A percentile compares a stretch with the other conserved stretches of the same genome.
These are phyloP conservation scores for Linanthus parryae DNA, from an alignment of 148 eudicot genomes.

Conservation along the genomic window DNA sequence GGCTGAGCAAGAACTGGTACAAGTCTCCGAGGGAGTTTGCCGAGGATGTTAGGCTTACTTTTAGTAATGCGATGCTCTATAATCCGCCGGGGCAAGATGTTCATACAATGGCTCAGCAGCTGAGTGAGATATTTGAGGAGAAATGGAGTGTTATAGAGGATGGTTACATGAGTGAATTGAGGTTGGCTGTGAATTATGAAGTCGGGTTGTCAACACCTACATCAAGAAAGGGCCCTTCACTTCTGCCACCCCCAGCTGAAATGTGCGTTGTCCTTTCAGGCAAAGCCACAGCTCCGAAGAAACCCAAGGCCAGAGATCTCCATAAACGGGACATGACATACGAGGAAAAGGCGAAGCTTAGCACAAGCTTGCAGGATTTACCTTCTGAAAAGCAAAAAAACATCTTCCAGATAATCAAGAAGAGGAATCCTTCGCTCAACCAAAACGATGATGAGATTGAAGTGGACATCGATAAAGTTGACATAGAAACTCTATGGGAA, in stretches of 20 bases:
- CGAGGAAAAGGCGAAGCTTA: constrained; percentile 86
- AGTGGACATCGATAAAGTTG: constrained; percentile 87
- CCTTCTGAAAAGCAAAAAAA: constrained; percentile 85
- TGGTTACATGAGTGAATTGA: constrained; percentile 45
- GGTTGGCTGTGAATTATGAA: constrained; percentile 34
- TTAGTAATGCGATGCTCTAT: constrained; percentile 86
- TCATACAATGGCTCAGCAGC: constrained; percentile 66
- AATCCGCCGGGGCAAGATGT: constrained; percentile 93
- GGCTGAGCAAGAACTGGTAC: constrained; percentile 66
- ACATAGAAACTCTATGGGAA: constrained; percentile 96
- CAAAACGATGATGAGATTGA: constrained; percentile 93
- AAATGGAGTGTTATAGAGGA: constrained; percentile 72
- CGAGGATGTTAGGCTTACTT: constrained; percentile 88
- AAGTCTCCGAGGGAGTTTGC: constrained; percentile 78
- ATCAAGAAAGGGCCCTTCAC: constrained; percentile 44
- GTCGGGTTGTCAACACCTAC: constrained; percentile 43
- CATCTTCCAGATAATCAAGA: constrained; percentile 85
- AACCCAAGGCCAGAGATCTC: constrained; percentile 87
- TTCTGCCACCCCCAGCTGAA: constrained; percentile 29
- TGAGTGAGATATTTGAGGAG: constrained; percentile 68
- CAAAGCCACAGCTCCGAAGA: constrained; percentile 54
- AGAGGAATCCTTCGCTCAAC: constrained; percentile 68
- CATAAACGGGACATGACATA: constrained; percentile 90
- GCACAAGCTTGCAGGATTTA: constrained; percentile 73
- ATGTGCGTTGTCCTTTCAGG: constrained; percentile 30